Conservation (phyloP, 139 green algal species). For the Auxenochlorella pyrenoidosa region DNA sequence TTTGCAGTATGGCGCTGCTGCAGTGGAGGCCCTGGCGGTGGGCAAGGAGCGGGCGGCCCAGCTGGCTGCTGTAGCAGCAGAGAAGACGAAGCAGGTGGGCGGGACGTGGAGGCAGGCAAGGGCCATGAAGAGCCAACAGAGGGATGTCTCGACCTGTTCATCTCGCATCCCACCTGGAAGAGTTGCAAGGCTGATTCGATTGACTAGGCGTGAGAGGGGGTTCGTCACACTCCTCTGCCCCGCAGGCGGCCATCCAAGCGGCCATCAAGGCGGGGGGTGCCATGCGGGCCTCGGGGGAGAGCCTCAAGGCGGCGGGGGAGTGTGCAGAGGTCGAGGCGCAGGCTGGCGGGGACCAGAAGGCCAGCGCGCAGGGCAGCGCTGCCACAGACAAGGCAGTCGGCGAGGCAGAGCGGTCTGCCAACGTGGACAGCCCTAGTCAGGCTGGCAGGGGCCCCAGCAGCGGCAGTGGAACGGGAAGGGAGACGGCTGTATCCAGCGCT, state of each 20-base stretch:
- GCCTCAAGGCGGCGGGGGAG: not conserved
- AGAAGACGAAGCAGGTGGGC: slow-evolving; percentile 20
- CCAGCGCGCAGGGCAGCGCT: not conserved
- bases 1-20: not conserved
- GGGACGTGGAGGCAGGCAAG: not conserved
- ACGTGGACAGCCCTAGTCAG: not conserved
- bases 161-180: too few species aligned
- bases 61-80: slow-evolving; percentile 5
- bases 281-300: not conserved
- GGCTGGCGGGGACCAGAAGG: not conserved
- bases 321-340: not conserved
- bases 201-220: not conserved
- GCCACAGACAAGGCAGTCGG: not conserved
- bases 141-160: too few species aligned
- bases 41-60: not conserved
- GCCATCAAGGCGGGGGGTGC: not conserved
- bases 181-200: too few species aligned
- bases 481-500: not conserved
- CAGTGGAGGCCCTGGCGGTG: not conserved
- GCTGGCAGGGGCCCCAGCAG: not conserved
- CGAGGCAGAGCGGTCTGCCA: not conserved
- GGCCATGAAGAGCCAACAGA: not conserved
- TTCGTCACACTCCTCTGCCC: not conserved
- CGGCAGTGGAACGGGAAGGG: not conserved
- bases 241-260: not conserved